phyloP scores from a whole-genome alignment of 2,329 filamentous ascomycete genomes.

The Sclerotiophoma versabilis region DNA sequence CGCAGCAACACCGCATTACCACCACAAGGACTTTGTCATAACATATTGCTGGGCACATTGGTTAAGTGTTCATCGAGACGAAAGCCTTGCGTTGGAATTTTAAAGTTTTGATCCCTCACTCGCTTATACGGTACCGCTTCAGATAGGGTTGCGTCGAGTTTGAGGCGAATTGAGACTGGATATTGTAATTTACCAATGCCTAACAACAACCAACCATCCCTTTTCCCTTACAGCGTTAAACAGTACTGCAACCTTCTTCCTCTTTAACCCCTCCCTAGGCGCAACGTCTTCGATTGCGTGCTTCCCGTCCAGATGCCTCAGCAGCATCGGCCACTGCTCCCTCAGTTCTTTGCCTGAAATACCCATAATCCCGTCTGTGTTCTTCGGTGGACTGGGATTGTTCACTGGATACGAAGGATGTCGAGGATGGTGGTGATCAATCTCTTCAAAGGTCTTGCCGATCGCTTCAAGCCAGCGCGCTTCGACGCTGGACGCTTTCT shows the following conservation, averaged over 20 bases:
- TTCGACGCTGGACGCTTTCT: conserved; percentile 79
- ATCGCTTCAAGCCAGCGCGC: conserved; percentile 69
- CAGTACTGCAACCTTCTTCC: conserved; percentile 68
- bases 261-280: conserved; percentile 83
- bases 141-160: background rate
- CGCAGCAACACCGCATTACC: conserved; percentile 2
- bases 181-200: conserved; percentile 47
- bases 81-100: too few relatives aligned
- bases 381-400: conserved; percentile 35
- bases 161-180: background rate
- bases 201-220: conserved; percentile 61
- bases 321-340: conserved; percentile 74
- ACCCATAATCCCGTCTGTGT: conserved; percentile 23
- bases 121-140: too few relatives aligned
- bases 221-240: conserved; percentile 71
- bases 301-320: conserved; percentile 87
- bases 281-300: conserved; percentile 86
- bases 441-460: conserved; percentile 40
- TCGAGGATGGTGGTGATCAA: conserved; percentile 45
- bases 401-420: conserved; percentile 18
- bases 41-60: background rate
- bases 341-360: conserved; percentile 53
- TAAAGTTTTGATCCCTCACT: too few relatives aligned
- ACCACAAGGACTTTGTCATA: background rate
- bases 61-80: too few relatives aligned